These are phyloP conservation scores for Malus asiatica DNA, from an alignment of 306 rosid species.

Conservation along the genomic window DNA sequence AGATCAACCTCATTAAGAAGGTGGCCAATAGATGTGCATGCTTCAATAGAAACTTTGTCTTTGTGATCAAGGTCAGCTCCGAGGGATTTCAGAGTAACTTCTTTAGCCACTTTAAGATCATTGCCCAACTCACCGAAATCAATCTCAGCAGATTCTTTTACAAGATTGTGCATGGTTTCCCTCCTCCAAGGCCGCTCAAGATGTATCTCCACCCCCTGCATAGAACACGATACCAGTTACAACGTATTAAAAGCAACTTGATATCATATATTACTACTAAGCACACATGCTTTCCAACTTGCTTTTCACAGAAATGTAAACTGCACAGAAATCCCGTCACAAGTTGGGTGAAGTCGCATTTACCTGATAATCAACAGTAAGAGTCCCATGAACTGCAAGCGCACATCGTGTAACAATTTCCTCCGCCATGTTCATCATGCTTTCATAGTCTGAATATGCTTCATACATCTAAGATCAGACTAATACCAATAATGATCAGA, in stretches of 20 bases:
- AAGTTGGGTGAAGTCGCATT: neutral
- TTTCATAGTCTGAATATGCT: conserved; percentile 96
- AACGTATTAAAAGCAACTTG: conserved; percentile 10
- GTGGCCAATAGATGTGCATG: conserved; percentile 72
- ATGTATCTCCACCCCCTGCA: conserved; percentile 79
- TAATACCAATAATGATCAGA: conserved; percentile 40
- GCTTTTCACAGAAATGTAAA: conserved; percentile 11
- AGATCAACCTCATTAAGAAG: conserved; percentile 73
- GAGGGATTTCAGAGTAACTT: conserved; percentile 50
- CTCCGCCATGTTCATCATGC: conserved; percentile 96
- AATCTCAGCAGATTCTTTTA: conserved; percentile 68
- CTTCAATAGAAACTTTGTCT: conserved; percentile 62
- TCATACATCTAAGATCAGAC: conserved; percentile 77
- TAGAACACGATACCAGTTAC: conserved; percentile 17
- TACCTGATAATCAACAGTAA: conserved; percentile 88
- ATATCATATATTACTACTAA: neutral
- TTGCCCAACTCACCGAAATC: conserved; percentile 56
- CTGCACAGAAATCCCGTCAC: conserved; percentile 5
- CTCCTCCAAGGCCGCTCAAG: conserved; percentile 92
- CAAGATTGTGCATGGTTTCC: conserved; percentile 96
- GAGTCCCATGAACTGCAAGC: conserved; percentile 77
- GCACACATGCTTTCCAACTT: neutral
- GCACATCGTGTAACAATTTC: conserved; percentile 88
- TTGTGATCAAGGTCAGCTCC: conserved; percentile 52
- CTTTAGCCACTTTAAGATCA: conserved; percentile 66